phyloP scores from a whole-genome alignment of 305 asterid genomes.

The Rubia peregrina region DNA sequence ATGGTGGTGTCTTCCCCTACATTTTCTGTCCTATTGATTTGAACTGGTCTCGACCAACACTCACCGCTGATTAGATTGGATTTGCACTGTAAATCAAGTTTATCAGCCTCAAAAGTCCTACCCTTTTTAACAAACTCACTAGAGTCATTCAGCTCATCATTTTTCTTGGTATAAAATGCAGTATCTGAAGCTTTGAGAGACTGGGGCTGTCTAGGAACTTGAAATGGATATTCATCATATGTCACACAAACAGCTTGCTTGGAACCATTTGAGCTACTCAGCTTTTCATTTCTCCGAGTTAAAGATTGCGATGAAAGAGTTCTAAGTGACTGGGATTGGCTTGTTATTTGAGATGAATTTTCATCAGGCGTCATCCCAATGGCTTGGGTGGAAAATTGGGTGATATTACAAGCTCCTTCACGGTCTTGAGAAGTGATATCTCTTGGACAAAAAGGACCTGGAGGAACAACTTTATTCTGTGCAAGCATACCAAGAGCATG shows the following conservation, averaged over 20 bases:
- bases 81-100: not conserved
- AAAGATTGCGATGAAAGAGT: conserved; percentile 32
- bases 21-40: conserved; percentile 16
- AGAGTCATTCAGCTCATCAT: conserved; percentile 17
- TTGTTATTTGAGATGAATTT: conserved; percentile 43
- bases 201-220: conserved; percentile 40
- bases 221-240: conserved; percentile 43
- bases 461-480: conserved; percentile 74
- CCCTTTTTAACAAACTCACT: conserved; percentile 35
- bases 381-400: conserved; percentile 74
- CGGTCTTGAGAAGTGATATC: conserved; percentile 61
- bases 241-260: conserved; percentile 46
- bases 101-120: not conserved
- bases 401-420: conserved; percentile 52
- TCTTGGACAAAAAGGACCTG: conserved; percentile 58
- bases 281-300: conserved; percentile 22
- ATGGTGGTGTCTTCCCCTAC: conserved; percentile 10
- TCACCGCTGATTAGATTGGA: conserved; percentile 12
- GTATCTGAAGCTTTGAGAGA: conserved; percentile 31
- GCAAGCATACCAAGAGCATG: conserved; percentile 27
- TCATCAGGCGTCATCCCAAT: conserved; percentile 36
- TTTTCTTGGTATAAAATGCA: conserved; percentile 26
- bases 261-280: conserved; percentile 36
- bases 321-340: conserved; percentile 37
- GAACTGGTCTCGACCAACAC: conserved; percentile 36